Conservation (phyloP, 176 grass and related monocot species). For the Phragmites australis region DNA sequence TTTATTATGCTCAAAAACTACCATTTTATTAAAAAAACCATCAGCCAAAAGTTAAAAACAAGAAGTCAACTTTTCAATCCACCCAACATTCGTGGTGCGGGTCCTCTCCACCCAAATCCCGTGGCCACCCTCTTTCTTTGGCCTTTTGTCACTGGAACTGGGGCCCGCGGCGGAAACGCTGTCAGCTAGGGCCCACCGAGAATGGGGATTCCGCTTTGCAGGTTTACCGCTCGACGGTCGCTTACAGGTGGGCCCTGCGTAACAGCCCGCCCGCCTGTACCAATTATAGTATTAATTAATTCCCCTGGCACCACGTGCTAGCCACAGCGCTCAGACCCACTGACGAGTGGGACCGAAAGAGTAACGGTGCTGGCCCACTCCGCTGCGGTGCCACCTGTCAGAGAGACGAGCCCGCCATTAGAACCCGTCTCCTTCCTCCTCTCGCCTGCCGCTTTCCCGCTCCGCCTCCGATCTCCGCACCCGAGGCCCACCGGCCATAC, state of each 20-base stretch:
- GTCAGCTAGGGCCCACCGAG: too few species aligned
- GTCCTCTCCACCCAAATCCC: too few species aligned
- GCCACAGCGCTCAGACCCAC: rapidly evolving
- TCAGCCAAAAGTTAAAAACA: too few species aligned
- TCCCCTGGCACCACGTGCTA: not conserved
- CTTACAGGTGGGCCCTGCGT: not conserved
- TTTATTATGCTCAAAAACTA: too few species aligned
- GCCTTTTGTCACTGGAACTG: too few species aligned
- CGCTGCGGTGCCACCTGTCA: slow-evolving; percentile 14
- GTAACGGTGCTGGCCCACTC: too few species aligned
- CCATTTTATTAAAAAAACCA: too few species aligned
- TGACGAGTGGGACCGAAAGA: not conserved
- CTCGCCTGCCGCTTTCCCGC: slow-evolving; percentile 25
- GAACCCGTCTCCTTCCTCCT: slow-evolving; percentile 7
- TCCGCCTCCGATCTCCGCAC: slow-evolving; percentile 37
- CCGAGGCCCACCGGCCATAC: not conserved
- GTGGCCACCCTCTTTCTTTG: too few species aligned
- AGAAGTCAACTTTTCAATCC: too few species aligned
- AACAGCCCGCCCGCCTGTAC: not conserved
- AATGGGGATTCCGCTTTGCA: too few species aligned
- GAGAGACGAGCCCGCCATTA: not conserved
- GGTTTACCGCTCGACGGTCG: rapidly evolving
- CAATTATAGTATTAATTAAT: not conserved
- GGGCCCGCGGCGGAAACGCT: too few species aligned
- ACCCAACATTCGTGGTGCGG: too few species aligned